Evolutionary conservation across 1,284 basidiomycete species (phyloP), one percentile per base, ranked within the genome.

Genomic region (Marasmius sp.): DNA sequence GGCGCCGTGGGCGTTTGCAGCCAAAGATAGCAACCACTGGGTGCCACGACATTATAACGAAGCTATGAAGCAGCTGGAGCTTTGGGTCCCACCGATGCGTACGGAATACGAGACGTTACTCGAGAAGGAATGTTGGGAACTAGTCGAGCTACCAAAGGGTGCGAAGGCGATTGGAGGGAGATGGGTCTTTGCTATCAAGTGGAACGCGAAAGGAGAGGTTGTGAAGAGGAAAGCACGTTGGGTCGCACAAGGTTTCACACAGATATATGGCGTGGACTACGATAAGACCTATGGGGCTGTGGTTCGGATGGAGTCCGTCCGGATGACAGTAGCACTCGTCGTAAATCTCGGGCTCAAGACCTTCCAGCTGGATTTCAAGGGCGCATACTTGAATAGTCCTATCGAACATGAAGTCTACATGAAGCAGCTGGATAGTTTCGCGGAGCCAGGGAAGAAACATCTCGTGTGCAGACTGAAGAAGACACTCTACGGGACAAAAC

Each of bases 391-490:
- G 0, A 75, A 80, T 61, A 70, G 68, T 0, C 61, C 65, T 0
- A 70, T 81, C 0, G 67, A 77, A 6, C 76, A 81, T 48, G 69
- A 75, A 11, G 71, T 81, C 20, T 80, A 76, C 64, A 72, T 77
- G 68, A 61, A 68, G 18, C 69, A 71, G n/a, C 74, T 74, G 1
- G 67, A 67, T 9, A 72, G 73, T 1, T 72, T 70, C 58, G 62
- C 65, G 16, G 57, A 57, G 18, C 61, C 65, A 5, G 59, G 64
- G 5, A 55, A 18, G 43, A 6, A 14, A 6, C 43, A 56, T 2
- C 45, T 57, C 9, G 72, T 71, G 11, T 27, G 27, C 27, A 2
- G 27, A 27, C 27, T 27, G 27, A 27, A 27, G 27, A 27, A 27
- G 27, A 27, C 61, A 66, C 10, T 57, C 52, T 80, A 80, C 66